A percentile compares a stretch with the other conserved stretches of the same genome.
These are phyloP conservation scores for Chlorociboria aeruginascens DNA, from an alignment of 495 filamentous ascomycete genomes.

Conservation along the genomic window DNA sequence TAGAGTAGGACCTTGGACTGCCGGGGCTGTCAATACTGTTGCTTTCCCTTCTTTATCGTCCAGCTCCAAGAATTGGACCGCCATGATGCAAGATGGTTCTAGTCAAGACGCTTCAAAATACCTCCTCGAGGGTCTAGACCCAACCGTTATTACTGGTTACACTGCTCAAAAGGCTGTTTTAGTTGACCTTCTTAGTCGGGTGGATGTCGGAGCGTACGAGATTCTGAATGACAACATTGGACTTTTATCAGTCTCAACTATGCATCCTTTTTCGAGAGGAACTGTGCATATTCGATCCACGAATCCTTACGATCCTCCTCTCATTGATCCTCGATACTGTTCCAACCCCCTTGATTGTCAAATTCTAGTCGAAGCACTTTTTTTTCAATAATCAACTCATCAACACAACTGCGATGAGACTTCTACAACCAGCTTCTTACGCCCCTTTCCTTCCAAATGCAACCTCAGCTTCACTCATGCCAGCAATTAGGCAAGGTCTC, in stretches of 20 bases:
- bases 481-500: slow-evolving; percentile 19
- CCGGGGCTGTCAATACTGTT: slow-evolving; percentile 26
- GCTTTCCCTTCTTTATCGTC: slow-evolving; percentile 29
- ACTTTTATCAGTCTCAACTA: slow-evolving; percentile 22
- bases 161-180: slow-evolving; percentile 23
- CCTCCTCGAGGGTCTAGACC: slow-evolving; percentile 24
- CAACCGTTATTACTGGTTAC: slow-evolving; percentile 30
- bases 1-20: slow-evolving; percentile 28
- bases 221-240: slow-evolving; percentile 30
- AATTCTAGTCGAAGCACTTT: slow-evolving; percentile 25
- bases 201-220: slow-evolving; percentile 26
- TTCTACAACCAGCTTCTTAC: slow-evolving; percentile 11
- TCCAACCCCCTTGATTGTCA: slow-evolving; percentile 24
- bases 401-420: slow-evolving; percentile 25
- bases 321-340: slow-evolving; percentile 40
- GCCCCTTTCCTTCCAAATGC: slow-evolving; percentile 18
- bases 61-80: slow-evolving; percentile 14
- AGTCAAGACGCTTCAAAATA: slow-evolving; percentile 16
- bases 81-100: slow-evolving; percentile 16
- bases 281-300: slow-evolving; percentile 37
- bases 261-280: slow-evolving; percentile 44
- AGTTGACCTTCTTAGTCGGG: slow-evolving; percentile 22
- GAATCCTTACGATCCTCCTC: slow-evolving; percentile 23
- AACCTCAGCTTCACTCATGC: slow-evolving; percentile 21
- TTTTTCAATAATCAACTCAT: slow-evolving; percentile 30